These are phyloP conservation scores for Daldinia eschscholtzii DNA, from an alignment of 2,329 filamentous ascomycete species.

Conservation along the genomic window DNA sequence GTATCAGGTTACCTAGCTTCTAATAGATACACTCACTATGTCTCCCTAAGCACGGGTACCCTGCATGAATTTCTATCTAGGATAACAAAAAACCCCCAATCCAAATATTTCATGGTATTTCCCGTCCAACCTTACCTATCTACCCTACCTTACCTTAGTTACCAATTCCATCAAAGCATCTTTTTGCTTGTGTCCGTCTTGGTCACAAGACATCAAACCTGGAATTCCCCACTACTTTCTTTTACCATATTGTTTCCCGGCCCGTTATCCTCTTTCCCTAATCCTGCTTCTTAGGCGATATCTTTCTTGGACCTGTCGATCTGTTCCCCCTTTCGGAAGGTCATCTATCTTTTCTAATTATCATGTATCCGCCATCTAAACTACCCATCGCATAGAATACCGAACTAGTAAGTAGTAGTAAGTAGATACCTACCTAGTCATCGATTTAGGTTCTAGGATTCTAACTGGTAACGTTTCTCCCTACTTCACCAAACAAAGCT, in stretches of 20 bases:
- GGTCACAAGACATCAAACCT: conserved; percentile 39
- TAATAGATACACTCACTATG: too few species aligned
- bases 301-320: conserved; percentile 32
- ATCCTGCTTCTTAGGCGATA: conserved; percentile 31
- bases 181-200: conserved; percentile 36
- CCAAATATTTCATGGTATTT: conserved; percentile 23
- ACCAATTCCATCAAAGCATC: conserved; percentile 9
- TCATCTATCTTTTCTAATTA: conserved; percentile 35
- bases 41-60: not conserved
- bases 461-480: conserved; percentile 37
- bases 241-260: conserved; percentile 32
- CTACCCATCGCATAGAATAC: conserved; percentile 12
- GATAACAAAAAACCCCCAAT: conserved; percentile 12
- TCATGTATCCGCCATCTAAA: conserved; percentile 29
- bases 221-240: conserved; percentile 26
- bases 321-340: conserved; percentile 42
- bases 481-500: conserved; percentile 12
- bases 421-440: not conserved
- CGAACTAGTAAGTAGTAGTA: conserved; percentile 15
- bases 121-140: conserved; percentile 19
- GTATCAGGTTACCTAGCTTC: not conserved
- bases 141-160: not conserved
- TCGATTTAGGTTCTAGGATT: conserved; percentile 10
- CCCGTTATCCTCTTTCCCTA: conserved; percentile 24
- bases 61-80: conserved; percentile 9